Evolutionary conservation across 2,329 filamentous ascomycete species (phyloP).

Genomic region (Thielaviopsis punctulata): DNA sequence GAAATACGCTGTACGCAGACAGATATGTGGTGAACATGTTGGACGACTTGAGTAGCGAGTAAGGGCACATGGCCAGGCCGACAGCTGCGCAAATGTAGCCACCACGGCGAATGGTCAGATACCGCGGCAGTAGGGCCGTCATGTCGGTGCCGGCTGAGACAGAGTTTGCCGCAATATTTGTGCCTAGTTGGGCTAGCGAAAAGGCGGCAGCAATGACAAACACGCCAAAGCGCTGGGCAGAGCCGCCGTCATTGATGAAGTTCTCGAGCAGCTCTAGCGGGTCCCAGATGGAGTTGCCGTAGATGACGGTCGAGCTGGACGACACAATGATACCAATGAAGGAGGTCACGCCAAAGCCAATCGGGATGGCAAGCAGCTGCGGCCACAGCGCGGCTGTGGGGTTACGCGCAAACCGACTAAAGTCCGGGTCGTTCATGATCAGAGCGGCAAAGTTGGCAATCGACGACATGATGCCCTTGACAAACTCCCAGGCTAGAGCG

Average conservation of each 20-base stretch:
- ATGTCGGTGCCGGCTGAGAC: conserved; percentile 71
- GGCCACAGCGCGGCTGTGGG: conserved; percentile 65
- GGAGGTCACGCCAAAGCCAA: conserved; percentile 59
- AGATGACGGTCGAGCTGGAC: conserved; percentile 53
- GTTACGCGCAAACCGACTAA: conserved; percentile 64
- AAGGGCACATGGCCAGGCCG: conserved; percentile 75
- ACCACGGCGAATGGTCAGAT: conserved; percentile 69
- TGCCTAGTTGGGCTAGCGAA: conserved; percentile 65
- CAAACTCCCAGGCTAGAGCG: conserved; percentile 61
- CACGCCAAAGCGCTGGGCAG: conserved; percentile 54
- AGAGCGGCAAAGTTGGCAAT: conserved; percentile 85
- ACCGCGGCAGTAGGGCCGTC: conserved; percentile 64
- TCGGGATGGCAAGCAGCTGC: conserved; percentile 57
- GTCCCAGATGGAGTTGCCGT: conserved; percentile 53
- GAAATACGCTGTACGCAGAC: conserved; percentile 80
- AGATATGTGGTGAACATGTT: conserved; percentile 88
- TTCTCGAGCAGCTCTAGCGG: conserved; percentile 48
- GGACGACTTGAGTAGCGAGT: conserved; percentile 54
- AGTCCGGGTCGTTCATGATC: conserved; percentile 70
- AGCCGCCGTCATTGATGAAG: conserved; percentile 52
- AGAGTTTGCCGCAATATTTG: conserved; percentile 76
- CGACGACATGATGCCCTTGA: conserved; percentile 73
- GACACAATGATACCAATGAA: conserved; percentile 72
- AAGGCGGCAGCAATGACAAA: conserved; percentile 58
- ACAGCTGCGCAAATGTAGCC: conserved; percentile 70